Base-by-base conservation (phyloP, 2,329 filamentous ascomycete species). In the Aureobasidium sp. region DNA sequence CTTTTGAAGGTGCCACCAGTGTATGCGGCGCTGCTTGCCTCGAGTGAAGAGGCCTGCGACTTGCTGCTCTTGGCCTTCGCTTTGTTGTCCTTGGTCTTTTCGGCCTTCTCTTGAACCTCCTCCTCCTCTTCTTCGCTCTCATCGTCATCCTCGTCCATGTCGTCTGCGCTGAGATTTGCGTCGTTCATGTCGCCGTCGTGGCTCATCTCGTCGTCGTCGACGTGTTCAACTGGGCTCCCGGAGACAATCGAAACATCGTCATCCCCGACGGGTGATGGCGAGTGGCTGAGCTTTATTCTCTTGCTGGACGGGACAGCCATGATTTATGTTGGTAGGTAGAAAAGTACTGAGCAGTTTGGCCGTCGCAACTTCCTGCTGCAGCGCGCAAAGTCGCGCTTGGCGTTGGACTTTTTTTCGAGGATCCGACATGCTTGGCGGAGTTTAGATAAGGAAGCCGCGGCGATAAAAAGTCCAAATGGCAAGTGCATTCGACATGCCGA, bases 1-100 rank as follows among this genome's bases (percentile, higher is more conserved):
- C 84, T 86, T 69, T 86, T 86, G 76, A 82, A 86, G n/a, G 81
- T 77, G 51, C 82, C 82, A 36, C 77, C 78, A 25, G 73, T 75
- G 68, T 79, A 81, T 30, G 76, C 71, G 57, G 75, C 75, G 54
- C 70, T 66, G 61, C 62, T 64, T 14, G 64, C 58, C 57, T 62
- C 65, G n/a, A 62, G 55, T 30, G 58, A 30, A 21, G 44, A 37
- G 7, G 54, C 54, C 30, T 21, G 63, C 61, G 29, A 60, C 59
- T 45, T 65, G 10, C 47, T 63, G 47, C 62, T 57, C 36, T 62
- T 63, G 13, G 61, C 59, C 11, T 62, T 60, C 48, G 61, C 25
- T 53, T 55, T 37, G 36, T 58, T 61, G 29, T 41, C 42, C 37
- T 54, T 41, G 21, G 39, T 30, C 39, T 61, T 45, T 16, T 44